Evolutionary conservation across 208 protist genomes (phyloP).

Genomic region (Acanthamoeba lenticulata): DNA sequence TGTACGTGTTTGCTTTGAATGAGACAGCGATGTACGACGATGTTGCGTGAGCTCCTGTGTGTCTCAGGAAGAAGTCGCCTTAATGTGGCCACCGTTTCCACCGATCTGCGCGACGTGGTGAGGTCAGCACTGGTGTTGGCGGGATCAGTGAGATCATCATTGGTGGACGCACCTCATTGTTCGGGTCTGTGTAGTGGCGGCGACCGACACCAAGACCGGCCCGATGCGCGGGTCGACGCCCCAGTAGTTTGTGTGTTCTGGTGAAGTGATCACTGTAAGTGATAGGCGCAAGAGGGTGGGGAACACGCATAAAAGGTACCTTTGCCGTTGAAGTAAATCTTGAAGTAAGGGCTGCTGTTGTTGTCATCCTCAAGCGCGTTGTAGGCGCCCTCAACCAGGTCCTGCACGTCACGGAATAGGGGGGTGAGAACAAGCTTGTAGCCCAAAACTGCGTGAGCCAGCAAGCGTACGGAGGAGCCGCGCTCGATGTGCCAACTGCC

Average conservation of each 20-base stretch:
- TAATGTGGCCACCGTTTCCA: neutral
- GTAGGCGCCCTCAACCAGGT: slow-evolving; percentile 25
- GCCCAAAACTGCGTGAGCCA: neutral
- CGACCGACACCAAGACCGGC: slow-evolving; percentile 16
- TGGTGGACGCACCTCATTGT: neutral
- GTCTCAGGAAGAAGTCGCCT: neutral
- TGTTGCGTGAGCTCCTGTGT: neutral
- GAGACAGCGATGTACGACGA: slow-evolving; percentile 8
- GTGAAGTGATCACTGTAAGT: neutral
- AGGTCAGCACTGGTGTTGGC: neutral
- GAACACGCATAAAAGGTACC: neutral
- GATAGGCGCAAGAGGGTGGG: neutral
- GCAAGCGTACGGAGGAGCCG: neutral
- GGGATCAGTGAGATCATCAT: neutral
- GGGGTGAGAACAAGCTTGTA: neutral
- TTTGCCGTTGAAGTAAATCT: slow-evolving; percentile 45
- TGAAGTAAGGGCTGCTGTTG: slow-evolving; percentile 12
- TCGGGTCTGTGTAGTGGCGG: neutral
- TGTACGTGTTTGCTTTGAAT: slow-evolving; percentile 50
- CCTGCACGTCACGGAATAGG: neutral
- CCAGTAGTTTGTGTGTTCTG: slow-evolving; percentile 57
- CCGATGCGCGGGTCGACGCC: neutral
- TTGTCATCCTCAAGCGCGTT: slow-evolving; percentile 51
- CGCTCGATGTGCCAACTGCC: slow-evolving; percentile 3
- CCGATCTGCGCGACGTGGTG: neutral